Evolutionary conservation across 2,329 filamentous ascomycete genomes (phyloP), one percentile per base, ranked within the genome.

Genomic region (Amphichorda felina): DNA sequence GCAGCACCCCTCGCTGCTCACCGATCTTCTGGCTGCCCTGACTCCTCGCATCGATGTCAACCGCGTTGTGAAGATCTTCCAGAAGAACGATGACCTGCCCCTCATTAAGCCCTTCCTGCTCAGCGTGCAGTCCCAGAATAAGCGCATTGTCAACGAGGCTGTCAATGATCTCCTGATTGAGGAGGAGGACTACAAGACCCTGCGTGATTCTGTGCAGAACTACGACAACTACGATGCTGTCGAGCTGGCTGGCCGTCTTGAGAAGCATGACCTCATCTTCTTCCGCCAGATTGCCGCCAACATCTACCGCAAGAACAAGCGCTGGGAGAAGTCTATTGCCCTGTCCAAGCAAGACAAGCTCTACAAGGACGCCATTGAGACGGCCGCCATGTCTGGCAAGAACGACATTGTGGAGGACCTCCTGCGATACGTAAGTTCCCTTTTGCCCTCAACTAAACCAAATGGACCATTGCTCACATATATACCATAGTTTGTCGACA

Each of bases 281-380:
- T 98, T 98, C 82, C 82, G 91, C 53, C 91, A 98, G 62, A 94
- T 98, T 53, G 91, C 91, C 4, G 87, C 93, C 45, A 94, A 73
- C 63, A 98, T 98, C 60, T 98, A 96, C 69, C 87, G 93, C 59
- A 98, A 96, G 75, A 96, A 94, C 71, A 96, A 96, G 81, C 78
- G 91, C 44, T 98, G 93, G 93, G 89, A 96, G 67, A 96, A 96
- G 68, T 95, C 88, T 4, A 98, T 98, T 59, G 77, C 86, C 24
- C 69, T 98, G 32, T 96, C 89, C 13, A 98, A 98, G 72, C 89
- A 98, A 59, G 91, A 98, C 68, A 96, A 95, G 74, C 70, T 98
- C 13, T 98, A 91, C 80, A 96, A 95, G 71, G 91, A 98, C 63
- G 91, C 93, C 18, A 96, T 98, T 43, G 91, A 98, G 71, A 98